Conservation (phyloP, 805 yeast genomes). For the Saccharomyces eubayanus region DNA sequence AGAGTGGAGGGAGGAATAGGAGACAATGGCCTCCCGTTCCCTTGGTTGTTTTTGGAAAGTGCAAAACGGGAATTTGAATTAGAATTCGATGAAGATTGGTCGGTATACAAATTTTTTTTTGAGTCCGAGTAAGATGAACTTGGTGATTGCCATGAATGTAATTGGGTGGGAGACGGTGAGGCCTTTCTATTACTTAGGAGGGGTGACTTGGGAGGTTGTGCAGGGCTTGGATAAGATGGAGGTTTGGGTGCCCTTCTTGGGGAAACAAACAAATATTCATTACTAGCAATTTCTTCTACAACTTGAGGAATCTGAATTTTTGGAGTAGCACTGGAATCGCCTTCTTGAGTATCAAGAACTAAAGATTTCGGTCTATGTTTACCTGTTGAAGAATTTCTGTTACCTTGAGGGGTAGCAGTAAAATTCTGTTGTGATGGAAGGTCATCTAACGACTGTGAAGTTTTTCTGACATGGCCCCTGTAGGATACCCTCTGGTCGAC, state of each 20-base stretch:
- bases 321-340: background rate
- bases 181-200: constrained; percentile 4
- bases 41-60: background rate
- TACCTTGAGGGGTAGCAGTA: background rate
- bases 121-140: background rate
- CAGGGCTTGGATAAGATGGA: constrained; percentile 43
- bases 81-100: background rate
- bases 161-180: background rate
- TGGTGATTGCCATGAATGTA: background rate
- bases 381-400: background rate
- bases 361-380: constrained; percentile 14
- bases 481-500: constrained; percentile 17
- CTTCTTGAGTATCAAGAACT: constrained; percentile 9
- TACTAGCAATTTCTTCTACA: constrained; percentile 4
- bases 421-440: background rate
- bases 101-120: background rate
- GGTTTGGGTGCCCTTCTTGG: constrained; percentile 73
- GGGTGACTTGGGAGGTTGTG: constrained; percentile 32
- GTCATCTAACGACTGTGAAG: constrained; percentile 20
- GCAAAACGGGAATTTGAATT: background rate
- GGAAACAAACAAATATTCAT: constrained; percentile 40
- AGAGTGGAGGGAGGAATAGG: background rate
- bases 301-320: constrained; percentile 12
- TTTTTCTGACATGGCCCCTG: constrained; percentile 14
- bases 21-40: background rate